Percentiles rank a stretch among this genome's conserved stretches.
Conservation (phyloP, 345 rosid species). For the Sonneratia alba region DNA sequence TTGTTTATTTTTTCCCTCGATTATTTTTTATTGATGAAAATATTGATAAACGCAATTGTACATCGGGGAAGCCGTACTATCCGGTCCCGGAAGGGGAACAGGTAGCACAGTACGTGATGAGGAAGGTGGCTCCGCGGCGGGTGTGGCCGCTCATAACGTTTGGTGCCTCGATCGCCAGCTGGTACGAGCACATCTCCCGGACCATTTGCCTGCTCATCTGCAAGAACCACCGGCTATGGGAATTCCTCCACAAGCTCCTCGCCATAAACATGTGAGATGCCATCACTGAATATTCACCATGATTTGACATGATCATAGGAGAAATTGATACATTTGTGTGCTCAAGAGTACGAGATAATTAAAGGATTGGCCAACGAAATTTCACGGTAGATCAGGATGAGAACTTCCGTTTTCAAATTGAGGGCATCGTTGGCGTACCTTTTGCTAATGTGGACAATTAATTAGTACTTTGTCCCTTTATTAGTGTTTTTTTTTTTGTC, state of each 20-base stretch:
- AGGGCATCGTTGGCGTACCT: too few relatives aligned
- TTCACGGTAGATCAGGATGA: too few relatives aligned
- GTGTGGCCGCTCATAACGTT: conserved; percentile 88
- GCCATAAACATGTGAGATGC: conserved; percentile 64
- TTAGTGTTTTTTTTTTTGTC: neutral
- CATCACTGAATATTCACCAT: neutral
- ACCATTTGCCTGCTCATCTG: conserved; percentile 73
- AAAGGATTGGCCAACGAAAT: too few relatives aligned
- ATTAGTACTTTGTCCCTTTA: neutral
- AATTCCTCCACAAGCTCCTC: conserved; percentile 63
- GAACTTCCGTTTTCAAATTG: too few relatives aligned
- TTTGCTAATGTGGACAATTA: neutral
- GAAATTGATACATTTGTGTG: too few relatives aligned
- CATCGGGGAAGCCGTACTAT: conserved; percentile 57
- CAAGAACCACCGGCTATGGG: conserved; percentile 89
- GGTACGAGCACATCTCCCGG: conserved; percentile 92
- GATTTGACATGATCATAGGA: neutral
- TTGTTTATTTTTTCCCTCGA: too few relatives aligned
- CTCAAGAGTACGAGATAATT: too few relatives aligned
- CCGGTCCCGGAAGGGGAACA: conserved; percentile 67
- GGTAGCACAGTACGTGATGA: conserved; percentile 73
- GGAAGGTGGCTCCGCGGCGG: conserved; percentile 65
- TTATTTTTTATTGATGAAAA: neutral
- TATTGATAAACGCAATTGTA: neutral
- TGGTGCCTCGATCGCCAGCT: conserved; percentile 78